Base-by-base conservation (phyloP, 805 yeast species). In the Millerago galiae region DNA sequence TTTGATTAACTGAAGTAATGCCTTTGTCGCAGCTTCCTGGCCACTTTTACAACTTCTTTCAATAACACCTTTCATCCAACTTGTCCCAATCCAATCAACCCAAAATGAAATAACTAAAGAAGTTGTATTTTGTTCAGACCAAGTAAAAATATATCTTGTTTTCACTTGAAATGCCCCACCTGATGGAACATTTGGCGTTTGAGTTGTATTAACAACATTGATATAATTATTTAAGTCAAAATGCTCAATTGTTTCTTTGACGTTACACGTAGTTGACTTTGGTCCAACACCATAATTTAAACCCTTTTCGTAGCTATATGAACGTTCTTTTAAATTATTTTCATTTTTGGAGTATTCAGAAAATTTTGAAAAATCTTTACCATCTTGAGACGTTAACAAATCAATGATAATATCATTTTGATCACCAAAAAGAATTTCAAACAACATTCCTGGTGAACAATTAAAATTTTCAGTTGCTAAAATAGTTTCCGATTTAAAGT, bases 121-220 rank as follows among this genome's bases (percentile, higher is more conserved):
- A 5, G 95, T 82, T 18, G 66, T 59, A 54, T 82, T 85, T 25
- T 70, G 61, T 8, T 67, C 69, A 1, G 71, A 88, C 98, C 99
- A 93, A 3, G 82, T 71, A 42, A 88, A 63, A 35, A 80, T 67
- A 53, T 79, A 84, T 46, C 84, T 70, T 0, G 96, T 86, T 48
- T 78, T 72, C 2, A 89, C 89, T 27, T 74, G 70, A 60, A 93
- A 93, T 1, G 85, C 74, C 34, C 73, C 73, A 5, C 99, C 99
- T 54, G 90, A 83, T 1, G 99, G 99, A 13, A 93, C 98, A 56
- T 88, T 93, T 0, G 99, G 99, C 0, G 99, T 90, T 33, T 66
- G 68, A 0, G 91, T 78, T 2, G 75, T 68, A 34, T 81, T 77
- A 2, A 79, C 63, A 2, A 88, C 78, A 45, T 78, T 72, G 28